phyloP scores from a whole-genome alignment of 2,329 filamentous ascomycete species.

The Fusarium sp. region DNA sequence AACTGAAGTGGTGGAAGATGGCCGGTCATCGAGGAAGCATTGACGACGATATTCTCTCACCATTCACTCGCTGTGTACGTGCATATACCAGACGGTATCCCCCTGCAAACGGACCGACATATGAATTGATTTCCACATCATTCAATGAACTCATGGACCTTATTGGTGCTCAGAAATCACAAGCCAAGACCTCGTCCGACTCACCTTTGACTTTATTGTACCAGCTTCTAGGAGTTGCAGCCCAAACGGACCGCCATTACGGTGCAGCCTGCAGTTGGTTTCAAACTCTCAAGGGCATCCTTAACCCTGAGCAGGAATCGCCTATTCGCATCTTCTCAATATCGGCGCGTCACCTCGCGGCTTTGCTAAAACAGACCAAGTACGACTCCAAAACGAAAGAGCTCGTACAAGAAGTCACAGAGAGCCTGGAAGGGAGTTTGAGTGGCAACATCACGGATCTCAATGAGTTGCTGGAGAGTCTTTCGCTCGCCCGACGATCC shows the following conservation, averaged over 20 bases:
- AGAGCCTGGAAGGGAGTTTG: conserved; percentile 70
- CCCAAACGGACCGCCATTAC: conserved; percentile 62
- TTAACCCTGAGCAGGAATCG: conserved; percentile 61
- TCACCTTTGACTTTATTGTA: conserved; percentile 65
- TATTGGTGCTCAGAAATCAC: conserved; percentile 55
- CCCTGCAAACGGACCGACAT: conserved; percentile 57
- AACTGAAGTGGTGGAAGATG: conserved; percentile 77
- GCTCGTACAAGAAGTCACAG: conserved; percentile 65
- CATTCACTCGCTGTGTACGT: conserved; percentile 74
- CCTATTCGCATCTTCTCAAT: conserved; percentile 67
- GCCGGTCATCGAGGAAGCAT: conserved; percentile 72
- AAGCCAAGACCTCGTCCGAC: conserved; percentile 56
- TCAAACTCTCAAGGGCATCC: conserved; percentile 59
- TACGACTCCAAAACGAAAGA: conserved; percentile 57
- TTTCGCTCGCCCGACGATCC: conserved; percentile 70
- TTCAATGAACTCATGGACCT: conserved; percentile 54
- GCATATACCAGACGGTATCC: conserved; percentile 71
- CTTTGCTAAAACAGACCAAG: conserved; percentile 64
- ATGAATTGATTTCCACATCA: conserved; percentile 53
- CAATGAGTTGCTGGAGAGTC: conserved; percentile 72
- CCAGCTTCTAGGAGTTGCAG: conserved; percentile 67
- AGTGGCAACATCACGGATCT: conserved; percentile 73
- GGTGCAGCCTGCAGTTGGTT: conserved; percentile 72
- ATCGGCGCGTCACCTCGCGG: conserved; percentile 69
- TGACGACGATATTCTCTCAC: conserved; percentile 76